Evolutionary conservation across 2,329 filamentous ascomycete species (phyloP).

Genomic region (Tolypocladium sp.): DNA sequence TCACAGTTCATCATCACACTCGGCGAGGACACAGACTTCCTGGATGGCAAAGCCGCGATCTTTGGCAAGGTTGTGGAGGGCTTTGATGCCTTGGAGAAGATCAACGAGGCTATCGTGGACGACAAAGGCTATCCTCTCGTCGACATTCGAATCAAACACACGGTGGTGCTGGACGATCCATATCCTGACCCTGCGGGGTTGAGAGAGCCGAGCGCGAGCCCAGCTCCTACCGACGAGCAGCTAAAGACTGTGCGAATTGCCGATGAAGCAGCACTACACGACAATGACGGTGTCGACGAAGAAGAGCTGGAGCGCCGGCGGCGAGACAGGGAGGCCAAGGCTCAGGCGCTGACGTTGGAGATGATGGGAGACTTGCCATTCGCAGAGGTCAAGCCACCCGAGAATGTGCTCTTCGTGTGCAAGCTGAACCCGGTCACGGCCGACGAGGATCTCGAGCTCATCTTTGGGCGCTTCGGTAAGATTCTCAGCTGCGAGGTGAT

Average conservation of each 20-base stretch:
- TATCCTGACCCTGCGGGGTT: constrained; percentile 75
- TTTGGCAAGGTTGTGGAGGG: constrained; percentile 95
- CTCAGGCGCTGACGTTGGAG: constrained; percentile 89
- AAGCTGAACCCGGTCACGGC: constrained; percentile 95
- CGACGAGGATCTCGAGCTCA: constrained; percentile 88
- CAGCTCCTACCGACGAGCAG: constrained; percentile 73
- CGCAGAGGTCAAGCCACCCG: constrained; percentile 92
- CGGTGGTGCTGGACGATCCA: constrained; percentile 83
- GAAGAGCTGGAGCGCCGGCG: constrained; percentile 72
- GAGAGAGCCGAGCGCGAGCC: constrained; percentile 69
- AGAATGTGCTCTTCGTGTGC: constrained; percentile 97
- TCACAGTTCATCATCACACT: constrained; percentile 94
- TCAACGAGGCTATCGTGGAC: constrained; percentile 84
- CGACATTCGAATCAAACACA: constrained; percentile 91
- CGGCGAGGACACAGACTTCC: constrained; percentile 78
- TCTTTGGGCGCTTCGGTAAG: constrained; percentile 93
- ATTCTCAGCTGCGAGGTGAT: constrained; percentile 96
- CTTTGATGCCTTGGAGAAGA: constrained; percentile 87
- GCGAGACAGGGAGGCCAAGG: constrained; percentile 81
- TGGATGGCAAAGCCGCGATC: constrained; percentile 89
- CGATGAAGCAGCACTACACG: constrained; percentile 74
- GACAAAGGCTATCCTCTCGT: constrained; percentile 79
- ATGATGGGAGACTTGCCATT: constrained; percentile 98
- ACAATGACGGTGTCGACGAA: constrained; percentile 62
- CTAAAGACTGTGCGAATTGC: constrained; percentile 86